A percentile compares a stretch with the other conserved stretches of the same genome.
Conservation (phyloP, 2,329 filamentous ascomycete species). For the Aspergillaceae sp. region DNA sequence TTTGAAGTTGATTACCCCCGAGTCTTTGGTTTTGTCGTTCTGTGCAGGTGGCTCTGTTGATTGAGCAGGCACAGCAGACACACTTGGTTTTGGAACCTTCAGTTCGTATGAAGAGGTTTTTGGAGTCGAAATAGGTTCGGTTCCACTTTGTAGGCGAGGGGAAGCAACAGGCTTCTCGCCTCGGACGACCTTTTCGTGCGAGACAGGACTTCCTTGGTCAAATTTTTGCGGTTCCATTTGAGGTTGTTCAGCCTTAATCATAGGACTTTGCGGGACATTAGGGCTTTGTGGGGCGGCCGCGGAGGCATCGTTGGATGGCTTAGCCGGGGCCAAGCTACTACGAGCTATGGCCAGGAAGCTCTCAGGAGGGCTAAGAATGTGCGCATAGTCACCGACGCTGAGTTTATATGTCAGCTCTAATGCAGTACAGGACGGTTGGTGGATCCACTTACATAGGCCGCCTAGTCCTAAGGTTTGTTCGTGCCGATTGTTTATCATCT, state of each 20-base stretch:
- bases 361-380: slow-evolving; percentile 9
- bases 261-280: background rate
- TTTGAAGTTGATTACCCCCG: too few species aligned
- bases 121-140: background rate
- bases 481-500: slow-evolving; percentile 2
- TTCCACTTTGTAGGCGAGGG: too few species aligned
- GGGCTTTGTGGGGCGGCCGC: background rate
- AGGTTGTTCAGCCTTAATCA: too few species aligned
- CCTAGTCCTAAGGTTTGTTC: slow-evolving; percentile 7
- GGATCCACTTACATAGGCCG: slow-evolving; percentile 11
- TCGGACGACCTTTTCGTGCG: too few species aligned
- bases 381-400: slow-evolving; percentile 5
- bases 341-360: slow-evolving; percentile 11
- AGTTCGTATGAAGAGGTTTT: background rate
- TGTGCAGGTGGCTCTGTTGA: background rate
- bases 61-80: background rate
- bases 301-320: background rate
- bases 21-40: background rate
- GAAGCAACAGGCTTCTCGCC: too few species aligned
- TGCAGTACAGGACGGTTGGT: background rate
- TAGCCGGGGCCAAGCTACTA: slow-evolving; percentile 2
- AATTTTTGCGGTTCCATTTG: too few species aligned
- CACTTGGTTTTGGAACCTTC: background rate
- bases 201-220: too few species aligned
- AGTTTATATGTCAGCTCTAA: background rate